Evolutionary conservation across 495 filamentous ascomycete genomes (phyloP), one percentile per base, ranked within the genome.

Genomic region (Lasiosphaeria miniovina): DNA sequence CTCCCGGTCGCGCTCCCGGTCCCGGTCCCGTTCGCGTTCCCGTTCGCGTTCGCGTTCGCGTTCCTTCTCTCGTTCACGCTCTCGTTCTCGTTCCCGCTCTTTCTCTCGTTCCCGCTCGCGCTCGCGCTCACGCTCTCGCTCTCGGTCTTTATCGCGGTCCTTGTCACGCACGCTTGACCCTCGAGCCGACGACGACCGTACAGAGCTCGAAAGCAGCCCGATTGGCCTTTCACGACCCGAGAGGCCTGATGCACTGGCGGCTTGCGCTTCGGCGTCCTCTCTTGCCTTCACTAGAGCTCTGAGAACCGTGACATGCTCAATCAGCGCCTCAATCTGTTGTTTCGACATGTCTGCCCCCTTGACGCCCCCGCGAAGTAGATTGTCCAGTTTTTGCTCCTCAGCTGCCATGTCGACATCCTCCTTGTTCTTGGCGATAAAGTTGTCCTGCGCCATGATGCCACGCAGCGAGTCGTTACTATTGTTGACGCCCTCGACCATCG

Each of bases 251-350:
- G 50, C 1, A 4, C 65, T 73, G 38, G 74, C 75, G 51, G 79
- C 74, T 60, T 84, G 83, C 58, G 81, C 79, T 59, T 86, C 81
- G 57, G 58, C 17, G 12, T 86, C 84, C 62, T 88, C 84, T 67
- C 85, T 85, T 34, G 81, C 83, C 62, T 79, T 77, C 6, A 75
- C 73, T 12, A 80, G 63, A 10, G 75, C 78, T 33, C 71, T 59
- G 11, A 81, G 54, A 11, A 81, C 68, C 31, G 74, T 79, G 56
- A 79, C 68, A 46, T 77, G 74, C 55, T 81, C 78, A 31, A 77
- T 74, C 0, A 75, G 66, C 3, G 73, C 70, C 31, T 72, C 65
- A 24, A 78, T 68, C 7, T 63, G 58, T 51, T 70, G 69, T 15
- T 72, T 68, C 3, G 71, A 70, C 0, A 53, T 14, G 55, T 81